phyloP scores from a whole-genome alignment of 495 filamentous ascomycete species.

The Penicillium cataractarum region DNA sequence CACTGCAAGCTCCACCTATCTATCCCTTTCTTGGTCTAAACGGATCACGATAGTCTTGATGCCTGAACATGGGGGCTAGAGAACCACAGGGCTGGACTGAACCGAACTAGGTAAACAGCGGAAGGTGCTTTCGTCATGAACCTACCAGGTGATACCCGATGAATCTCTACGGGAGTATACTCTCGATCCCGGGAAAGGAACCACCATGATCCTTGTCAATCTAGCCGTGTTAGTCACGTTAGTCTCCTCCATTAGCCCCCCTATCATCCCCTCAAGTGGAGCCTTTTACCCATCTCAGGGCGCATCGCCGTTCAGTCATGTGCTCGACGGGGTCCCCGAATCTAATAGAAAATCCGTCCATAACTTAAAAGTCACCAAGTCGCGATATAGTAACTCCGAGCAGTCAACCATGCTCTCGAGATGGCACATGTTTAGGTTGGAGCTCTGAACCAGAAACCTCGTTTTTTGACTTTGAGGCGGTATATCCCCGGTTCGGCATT shows the following conservation, averaged over 20 bases:
- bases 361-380: not conserved
- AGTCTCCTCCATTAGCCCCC: not conserved
- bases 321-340: not conserved
- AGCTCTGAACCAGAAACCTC: not conserved
- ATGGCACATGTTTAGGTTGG: not conserved
- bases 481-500: not conserved
- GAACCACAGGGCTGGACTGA: not conserved
- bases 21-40: not conserved
- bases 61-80: not conserved
- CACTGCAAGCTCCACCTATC: not conserved
- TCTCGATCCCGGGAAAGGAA: not conserved
- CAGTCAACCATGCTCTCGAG: not conserved
- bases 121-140: constrained; percentile 1
- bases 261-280: not conserved
- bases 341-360: not conserved
- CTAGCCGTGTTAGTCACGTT: not conserved
- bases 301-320: constrained; percentile 10
- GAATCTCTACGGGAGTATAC: not conserved
- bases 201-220: not conserved
- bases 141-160: not conserved
- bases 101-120: not conserved
- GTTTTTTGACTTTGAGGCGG: not conserved
- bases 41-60: not conserved
- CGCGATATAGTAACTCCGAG: not conserved
- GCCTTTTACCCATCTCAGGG: not conserved